Evolutionary conservation across 306 rosid species (phyloP), one percentile per base, ranked within the genome.

Genomic region (Prunus armeniaca): DNA sequence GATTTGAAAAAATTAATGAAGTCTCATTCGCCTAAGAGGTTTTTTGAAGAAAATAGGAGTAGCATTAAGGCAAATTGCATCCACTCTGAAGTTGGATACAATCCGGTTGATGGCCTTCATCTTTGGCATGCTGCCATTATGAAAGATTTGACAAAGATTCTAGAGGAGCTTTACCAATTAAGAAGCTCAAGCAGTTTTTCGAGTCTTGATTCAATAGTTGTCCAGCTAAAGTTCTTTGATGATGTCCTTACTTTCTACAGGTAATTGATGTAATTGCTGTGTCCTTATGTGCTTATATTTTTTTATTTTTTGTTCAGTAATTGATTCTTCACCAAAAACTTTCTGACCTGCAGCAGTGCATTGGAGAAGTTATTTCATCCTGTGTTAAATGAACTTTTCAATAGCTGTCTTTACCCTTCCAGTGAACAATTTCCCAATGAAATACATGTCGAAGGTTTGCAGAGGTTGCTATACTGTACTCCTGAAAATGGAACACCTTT

Each of bases 61-160:
- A 1, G 45, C 57, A 80, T 27, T 57, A 68, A 78, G 72, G 66
- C 61, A 74, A 71, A 75, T 25, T 72, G 54, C 70, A 38, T 22
- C 64, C 91, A 75, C 67, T 75, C 76, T 70, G 88, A 89, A 67
- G 76, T 70, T 76, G 88, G 80, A 83, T 69, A 73, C 41, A 79
- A 78, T 79, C 93, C 87, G 55, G 78, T 92, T 83, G 88, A 89
- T 69, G 87, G 89, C 74, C 96, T 95, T 74, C 87, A 83, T 52
- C 78, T 92, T 58, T 95, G 98, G 98, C 96, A 95, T 70, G 72
- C 81, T 65, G 92, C 90, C 73, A 80, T 95, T 69, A 82, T 38
- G 86, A 89, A 87, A 85, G 93, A 95, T 75, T 66, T 95, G 74
- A 82, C 81, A 67, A 87, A 78, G 71, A 79, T 87, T 76, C 81